Evolutionary conservation across 2,329 filamentous ascomycete species (phyloP).

Genomic region (Eutypella sp.): DNA sequence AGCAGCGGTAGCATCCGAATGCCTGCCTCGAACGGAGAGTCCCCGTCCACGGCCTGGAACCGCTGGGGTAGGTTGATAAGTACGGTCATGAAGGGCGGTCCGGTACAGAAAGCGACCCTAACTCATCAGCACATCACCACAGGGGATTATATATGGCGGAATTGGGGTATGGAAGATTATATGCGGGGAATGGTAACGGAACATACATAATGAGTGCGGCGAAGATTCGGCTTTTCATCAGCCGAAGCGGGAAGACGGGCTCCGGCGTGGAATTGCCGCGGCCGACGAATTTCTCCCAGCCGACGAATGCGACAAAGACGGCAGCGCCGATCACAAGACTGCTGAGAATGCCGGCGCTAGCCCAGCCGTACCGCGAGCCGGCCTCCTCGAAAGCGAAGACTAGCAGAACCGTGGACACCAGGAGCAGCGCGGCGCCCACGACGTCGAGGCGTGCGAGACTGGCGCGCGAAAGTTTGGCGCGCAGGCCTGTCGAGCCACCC

Average conservation of each 20-base stretch:
- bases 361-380: conserved; percentile 38
- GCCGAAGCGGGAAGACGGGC: conserved; percentile 31
- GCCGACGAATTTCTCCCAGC: conserved; percentile 25
- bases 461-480: conserved; percentile 15
- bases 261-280: conserved; percentile 15
- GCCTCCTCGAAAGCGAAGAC: conserved; percentile 41
- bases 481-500: conserved; percentile 6
- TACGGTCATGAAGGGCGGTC: conserved; percentile 29
- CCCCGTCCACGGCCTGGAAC: conserved; percentile 29
- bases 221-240: conserved; percentile 27
- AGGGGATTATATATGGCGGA: too few species aligned
- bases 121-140: conserved; percentile 4
- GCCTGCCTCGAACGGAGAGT: conserved; percentile 25
- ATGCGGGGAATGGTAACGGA: background rate
- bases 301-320: conserved; percentile 21
- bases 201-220: conserved; percentile 30
- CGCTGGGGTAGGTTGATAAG: conserved; percentile 33
- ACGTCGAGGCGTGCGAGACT: conserved; percentile 26
- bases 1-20: conserved; percentile 29
- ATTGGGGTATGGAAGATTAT: too few species aligned
- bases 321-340: conserved; percentile 17
- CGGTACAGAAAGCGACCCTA: conserved; percentile 27
- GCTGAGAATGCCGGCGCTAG: conserved; percentile 31
- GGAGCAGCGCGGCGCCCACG: conserved; percentile 28
- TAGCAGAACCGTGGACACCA: conserved; percentile 38